These are phyloP conservation scores for Penicillium ucsense DNA, from an alignment of 495 filamentous ascomycete genomes.

Conservation along the genomic window DNA sequence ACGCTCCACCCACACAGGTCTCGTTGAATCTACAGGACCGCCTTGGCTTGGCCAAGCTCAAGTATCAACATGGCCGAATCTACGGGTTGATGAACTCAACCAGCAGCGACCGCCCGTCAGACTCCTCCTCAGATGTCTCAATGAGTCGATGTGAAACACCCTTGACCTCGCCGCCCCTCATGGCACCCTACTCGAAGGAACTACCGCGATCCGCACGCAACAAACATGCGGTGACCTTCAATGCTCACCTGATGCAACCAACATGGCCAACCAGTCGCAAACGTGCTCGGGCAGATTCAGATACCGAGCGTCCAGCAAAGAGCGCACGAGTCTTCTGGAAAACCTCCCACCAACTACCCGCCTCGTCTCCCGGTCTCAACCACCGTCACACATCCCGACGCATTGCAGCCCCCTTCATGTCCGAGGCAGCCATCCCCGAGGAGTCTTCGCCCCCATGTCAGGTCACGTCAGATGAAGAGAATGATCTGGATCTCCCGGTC, in stretches of 20 bases:
- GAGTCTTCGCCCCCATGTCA: conserved; percentile 51
- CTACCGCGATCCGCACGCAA: conserved; percentile 36
- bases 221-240: conserved; percentile 40
- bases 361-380: conserved; percentile 65
- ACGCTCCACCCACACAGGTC: conserved; percentile 48
- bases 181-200: conserved; percentile 35
- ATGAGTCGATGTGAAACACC: conserved; percentile 38
- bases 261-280: conserved; percentile 47
- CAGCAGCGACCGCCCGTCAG: conserved; percentile 51
- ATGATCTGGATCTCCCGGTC: conserved; percentile 58
- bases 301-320: conserved; percentile 45
- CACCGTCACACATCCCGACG: conserved; percentile 29
- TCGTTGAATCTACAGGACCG: conserved; percentile 84
- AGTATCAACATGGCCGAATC: conserved; percentile 71
- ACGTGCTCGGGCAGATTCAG: conserved; percentile 61
- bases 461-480: conserved; percentile 66
- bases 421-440: conserved; percentile 58
- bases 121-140: conserved; percentile 63
- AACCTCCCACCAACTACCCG: conserved; percentile 57
- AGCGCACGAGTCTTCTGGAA: conserved; percentile 60
- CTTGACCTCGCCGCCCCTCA: conserved; percentile 33
- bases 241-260: conserved; percentile 35
- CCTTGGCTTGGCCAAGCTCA: conserved; percentile 90
- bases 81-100: conserved; percentile 48
- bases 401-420: conserved; percentile 59